phyloP scores from a whole-genome alignment of 2,329 filamentous ascomycete genomes.

The Aspergillus melleus region DNA sequence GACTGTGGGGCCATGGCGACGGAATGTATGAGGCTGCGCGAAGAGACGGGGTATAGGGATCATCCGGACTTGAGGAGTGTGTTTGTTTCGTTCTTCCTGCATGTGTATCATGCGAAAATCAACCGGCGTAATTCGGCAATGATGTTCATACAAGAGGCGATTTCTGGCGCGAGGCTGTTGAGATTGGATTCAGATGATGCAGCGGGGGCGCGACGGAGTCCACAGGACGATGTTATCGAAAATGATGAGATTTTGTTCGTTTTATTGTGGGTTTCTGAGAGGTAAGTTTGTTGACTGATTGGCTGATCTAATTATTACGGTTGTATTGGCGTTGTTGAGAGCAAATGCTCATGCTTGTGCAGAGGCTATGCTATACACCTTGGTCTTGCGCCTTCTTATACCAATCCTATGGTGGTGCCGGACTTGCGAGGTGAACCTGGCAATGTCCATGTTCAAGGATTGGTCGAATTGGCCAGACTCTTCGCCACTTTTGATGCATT shows the following conservation, averaged over 20 bases:
- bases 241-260: conserved; percentile 29
- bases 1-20: conserved; percentile 23
- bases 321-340: background rate
- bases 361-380: conserved; percentile 35
- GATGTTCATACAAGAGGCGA: conserved; percentile 32
- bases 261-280: conserved; percentile 32
- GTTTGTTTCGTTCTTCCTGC: conserved; percentile 32
- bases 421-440: background rate
- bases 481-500: conserved; percentile 29
- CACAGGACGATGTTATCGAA: conserved; percentile 17
- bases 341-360: background rate
- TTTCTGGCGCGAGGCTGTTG: conserved; percentile 24
- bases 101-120: conserved; percentile 34
- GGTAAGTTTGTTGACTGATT: conserved; percentile 16
- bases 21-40: conserved; percentile 25
- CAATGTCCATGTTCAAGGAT: conserved; percentile 23
- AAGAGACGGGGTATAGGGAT: conserved; percentile 15
- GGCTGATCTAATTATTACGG: background rate
- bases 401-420: conserved; percentile 10
- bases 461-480: conserved; percentile 25
- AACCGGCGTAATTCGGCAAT: conserved; percentile 29
- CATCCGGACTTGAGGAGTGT: conserved; percentile 22
- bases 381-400: conserved; percentile 28
- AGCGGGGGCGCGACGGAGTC: background rate
- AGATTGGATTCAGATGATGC: conserved; percentile 18